Evolutionary conservation across 192 early-diverging fungal species (phyloP).

Genomic region (Fimicolochytrium jonesii): DNA sequence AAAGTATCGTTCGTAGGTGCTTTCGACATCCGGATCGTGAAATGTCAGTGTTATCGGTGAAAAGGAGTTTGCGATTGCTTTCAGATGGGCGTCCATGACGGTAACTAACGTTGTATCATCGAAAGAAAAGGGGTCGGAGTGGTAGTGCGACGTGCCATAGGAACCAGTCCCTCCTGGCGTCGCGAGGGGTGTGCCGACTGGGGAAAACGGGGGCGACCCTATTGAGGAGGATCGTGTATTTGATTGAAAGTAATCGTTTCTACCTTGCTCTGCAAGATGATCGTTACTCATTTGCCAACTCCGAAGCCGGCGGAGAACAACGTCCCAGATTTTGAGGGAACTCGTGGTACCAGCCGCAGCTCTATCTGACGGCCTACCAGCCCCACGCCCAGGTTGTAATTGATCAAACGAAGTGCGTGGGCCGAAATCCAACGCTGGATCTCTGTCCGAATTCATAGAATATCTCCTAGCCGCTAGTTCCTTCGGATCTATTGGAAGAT

Average conservation of each 20-base stretch:
- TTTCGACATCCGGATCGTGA: constrained; percentile 25
- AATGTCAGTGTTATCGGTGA: constrained; percentile 18
- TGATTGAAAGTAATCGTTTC: constrained; percentile 4
- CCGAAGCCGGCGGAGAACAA: not conserved
- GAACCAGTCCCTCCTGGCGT: not conserved
- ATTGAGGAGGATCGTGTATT: constrained; percentile 1
- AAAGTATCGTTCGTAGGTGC: constrained; percentile 25
- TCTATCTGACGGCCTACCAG: constrained; percentile 2
- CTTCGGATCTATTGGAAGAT: too few species aligned
- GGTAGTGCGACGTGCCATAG: not conserved
- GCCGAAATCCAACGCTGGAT: too few species aligned
- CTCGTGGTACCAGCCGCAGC: constrained; percentile 7
- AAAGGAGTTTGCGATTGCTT: constrained; percentile 15
- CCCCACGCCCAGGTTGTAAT: too few species aligned
- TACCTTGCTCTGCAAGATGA: not conserved
- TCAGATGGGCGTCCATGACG: constrained; percentile 24
- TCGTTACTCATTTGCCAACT: not conserved
- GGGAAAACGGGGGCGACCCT: not conserved
- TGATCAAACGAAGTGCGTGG: too few species aligned
- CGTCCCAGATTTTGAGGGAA: constrained; percentile 10
- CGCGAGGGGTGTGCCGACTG: not conserved
- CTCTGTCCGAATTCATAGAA: too few species aligned
- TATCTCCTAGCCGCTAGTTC: too few species aligned
- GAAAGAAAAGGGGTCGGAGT: constrained; percentile 5
- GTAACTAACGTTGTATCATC: constrained; percentile 11